phyloP scores from a whole-genome alignment of 495 filamentous ascomycete species.

The Hypoxylon rickii region DNA sequence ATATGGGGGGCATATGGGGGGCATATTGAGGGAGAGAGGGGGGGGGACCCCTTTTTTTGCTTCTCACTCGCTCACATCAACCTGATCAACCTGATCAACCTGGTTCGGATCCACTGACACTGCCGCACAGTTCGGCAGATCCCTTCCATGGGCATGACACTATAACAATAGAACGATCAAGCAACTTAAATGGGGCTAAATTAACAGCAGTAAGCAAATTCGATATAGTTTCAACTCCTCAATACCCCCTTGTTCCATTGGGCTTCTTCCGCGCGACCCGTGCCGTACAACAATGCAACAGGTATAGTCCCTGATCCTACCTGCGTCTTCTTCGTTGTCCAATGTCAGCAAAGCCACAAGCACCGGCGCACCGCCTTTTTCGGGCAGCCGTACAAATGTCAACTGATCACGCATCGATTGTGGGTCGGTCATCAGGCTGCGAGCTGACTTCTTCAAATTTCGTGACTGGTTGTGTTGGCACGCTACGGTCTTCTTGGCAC shows the following conservation, averaged over 20 bases:
- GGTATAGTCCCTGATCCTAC: slow-evolving; percentile 8
- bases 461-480: slow-evolving; percentile 11
- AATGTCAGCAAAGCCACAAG: slow-evolving; percentile 26
- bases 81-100: too few species aligned
- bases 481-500: slow-evolving; percentile 20
- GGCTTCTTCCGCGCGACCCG: neutral
- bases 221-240: too few species aligned
- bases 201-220: too few species aligned
- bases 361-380: neutral
- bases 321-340: slow-evolving; percentile 14
- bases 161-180: too few species aligned
- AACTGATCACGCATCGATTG: slow-evolving; percentile 9
- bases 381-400: slow-evolving; percentile 2
- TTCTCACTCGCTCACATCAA: too few species aligned
- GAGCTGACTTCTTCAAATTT: slow-evolving; percentile 7
- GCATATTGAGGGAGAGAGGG: too few species aligned
- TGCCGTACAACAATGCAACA: slow-evolving; percentile 6
- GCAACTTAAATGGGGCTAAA: too few species aligned
- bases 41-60: too few species aligned
- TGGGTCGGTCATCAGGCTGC: slow-evolving; percentile 19
- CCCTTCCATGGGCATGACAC: too few species aligned
- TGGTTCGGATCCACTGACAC: too few species aligned
- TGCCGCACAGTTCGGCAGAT: too few species aligned
- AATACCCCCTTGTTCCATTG: neutral
- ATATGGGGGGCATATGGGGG: too few species aligned